Evolutionary conservation across 140 eudicot species (phyloP).

Genomic region (Oenanthe javanica): DNA sequence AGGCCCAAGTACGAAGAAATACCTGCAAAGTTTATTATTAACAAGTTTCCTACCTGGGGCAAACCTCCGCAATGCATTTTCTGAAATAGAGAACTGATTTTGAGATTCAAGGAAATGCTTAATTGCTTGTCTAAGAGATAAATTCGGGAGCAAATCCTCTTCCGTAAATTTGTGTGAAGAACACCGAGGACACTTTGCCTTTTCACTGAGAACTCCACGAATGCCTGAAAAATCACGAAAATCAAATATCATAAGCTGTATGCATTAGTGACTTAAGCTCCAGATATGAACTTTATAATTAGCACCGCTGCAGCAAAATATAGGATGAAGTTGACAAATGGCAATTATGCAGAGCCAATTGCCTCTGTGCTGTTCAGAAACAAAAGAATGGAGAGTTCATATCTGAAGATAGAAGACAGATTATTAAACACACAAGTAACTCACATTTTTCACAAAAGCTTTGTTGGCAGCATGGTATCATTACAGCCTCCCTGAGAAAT

Average conservation of each 20-base stretch:
- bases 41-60: constrained; percentile 57
- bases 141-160: constrained; percentile 68
- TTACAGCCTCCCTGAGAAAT: constrained; percentile 83
- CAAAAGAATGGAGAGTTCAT: neutral
- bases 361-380: neutral
- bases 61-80: constrained; percentile 48
- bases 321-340: neutral
- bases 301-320: neutral
- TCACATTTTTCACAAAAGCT: constrained; percentile 86
- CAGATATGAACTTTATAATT: neutral
- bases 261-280: neutral
- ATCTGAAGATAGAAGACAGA: neutral
- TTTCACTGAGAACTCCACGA: constrained; percentile 39
- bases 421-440: constrained; percentile 18
- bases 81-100: constrained; percentile 40
- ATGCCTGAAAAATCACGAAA: constrained; percentile 45
- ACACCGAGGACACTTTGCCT: constrained; percentile 70
- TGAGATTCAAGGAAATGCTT: constrained; percentile 75
- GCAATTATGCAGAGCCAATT: neutral
- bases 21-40: neutral
- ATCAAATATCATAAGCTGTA: constrained; percentile 9
- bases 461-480: constrained; percentile 97
- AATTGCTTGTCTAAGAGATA: constrained; percentile 78
- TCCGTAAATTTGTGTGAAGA: constrained; percentile 54
- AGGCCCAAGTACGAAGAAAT: neutral